Percentiles rank a stretch among this genome's conserved stretches.
phyloP scores from a whole-genome alignment of 1,284 basidiomycete species.

The Pisolithus thermaeus region DNA sequence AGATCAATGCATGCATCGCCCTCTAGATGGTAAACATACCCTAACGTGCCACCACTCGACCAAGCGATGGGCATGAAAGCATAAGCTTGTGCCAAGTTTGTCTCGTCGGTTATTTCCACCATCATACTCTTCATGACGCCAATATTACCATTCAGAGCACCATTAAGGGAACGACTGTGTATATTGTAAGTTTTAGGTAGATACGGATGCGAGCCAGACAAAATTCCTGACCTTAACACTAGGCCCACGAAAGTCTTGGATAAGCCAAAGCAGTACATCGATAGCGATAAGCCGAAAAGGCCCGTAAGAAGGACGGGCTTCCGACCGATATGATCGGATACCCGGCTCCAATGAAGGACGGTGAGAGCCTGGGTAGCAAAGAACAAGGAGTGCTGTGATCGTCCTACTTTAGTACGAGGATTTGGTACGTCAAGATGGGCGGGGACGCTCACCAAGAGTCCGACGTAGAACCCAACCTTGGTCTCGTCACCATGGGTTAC shows the following conservation, averaged over 20 bases:
- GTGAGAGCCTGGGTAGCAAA: constrained; percentile 48
- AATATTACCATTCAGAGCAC: constrained; percentile 46
- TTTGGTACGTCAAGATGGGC: background rate
- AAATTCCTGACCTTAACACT: constrained; percentile 33
- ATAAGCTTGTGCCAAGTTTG: constrained; percentile 65
- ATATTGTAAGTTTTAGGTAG: background rate
- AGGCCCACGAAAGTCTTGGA: constrained; percentile 45
- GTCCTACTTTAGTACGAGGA: background rate
- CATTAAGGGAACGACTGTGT: constrained; percentile 42
- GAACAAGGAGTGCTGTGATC: constrained; percentile 45
- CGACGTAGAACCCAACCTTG: constrained; percentile 53
- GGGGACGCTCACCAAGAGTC: constrained; percentile 42
- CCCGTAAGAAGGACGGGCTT: constrained; percentile 48
- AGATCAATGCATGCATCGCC: constrained; percentile 31
- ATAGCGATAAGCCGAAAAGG: constrained; percentile 41
- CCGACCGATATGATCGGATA: constrained; percentile 47
- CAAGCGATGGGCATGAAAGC: constrained; percentile 63
- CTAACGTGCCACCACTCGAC: constrained; percentile 41
- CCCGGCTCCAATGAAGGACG: constrained; percentile 49
- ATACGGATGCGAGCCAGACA: background rate
- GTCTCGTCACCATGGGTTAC: constrained; percentile 58
- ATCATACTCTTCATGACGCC: constrained; percentile 73
- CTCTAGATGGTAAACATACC: constrained; percentile 30
- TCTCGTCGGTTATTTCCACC: constrained; percentile 66
- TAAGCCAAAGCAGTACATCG: constrained; percentile 50